Evolutionary conservation across 345 rosid species (phyloP), one percentile per base, ranked within the genome.

Genomic region (Euphorbia pulcherrima): DNA sequence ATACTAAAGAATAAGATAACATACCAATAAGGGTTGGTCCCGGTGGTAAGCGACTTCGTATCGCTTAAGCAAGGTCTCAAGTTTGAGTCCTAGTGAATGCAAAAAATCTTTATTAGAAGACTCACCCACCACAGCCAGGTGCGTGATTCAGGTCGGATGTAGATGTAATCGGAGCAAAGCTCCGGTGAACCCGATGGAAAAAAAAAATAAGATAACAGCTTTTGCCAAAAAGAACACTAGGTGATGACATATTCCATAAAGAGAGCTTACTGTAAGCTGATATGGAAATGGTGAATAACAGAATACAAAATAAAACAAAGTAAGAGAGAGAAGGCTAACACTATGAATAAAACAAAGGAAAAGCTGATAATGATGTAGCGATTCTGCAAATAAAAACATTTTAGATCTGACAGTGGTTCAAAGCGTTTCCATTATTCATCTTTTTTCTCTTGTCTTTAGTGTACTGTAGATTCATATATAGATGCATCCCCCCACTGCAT

Each of bases 281-380:
- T 64, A 29, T 47, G 68, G 56, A 67, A 20, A 30, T 16, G 4
- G 50, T 44, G 50, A 44, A 44, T 3, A 44, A 14, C 13, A 21
- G 59, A 51, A 30, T n/a, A 9, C 23, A 23, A 21, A 33, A 59
- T 17, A 37, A 28, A 20, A 51, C 16, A 60, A 56, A 27, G 5
- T 21, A 17, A 12, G 50, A 44, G 50, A 44, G 50, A 44, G 50
- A 39, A 63, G 47, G 63, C 47, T 54, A 21, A 54, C 47, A 29
- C 28, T 46, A 17, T 55, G 29, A 20, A 30, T 20, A 44, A 9
- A 37, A 33, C 17, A 26, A 20, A 28, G 9, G 11, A 44, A 33
- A 56, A 56, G 64, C 58, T 56, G 27, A 6, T 64, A 4, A 23
- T 64, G 69, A 57, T 17, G 57, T 55, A 48, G 62, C 63, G 55